Evolutionary conservation across 2,329 filamentous ascomycete species (phyloP).

Genomic region (Colletotrichum destructivum): DNA sequence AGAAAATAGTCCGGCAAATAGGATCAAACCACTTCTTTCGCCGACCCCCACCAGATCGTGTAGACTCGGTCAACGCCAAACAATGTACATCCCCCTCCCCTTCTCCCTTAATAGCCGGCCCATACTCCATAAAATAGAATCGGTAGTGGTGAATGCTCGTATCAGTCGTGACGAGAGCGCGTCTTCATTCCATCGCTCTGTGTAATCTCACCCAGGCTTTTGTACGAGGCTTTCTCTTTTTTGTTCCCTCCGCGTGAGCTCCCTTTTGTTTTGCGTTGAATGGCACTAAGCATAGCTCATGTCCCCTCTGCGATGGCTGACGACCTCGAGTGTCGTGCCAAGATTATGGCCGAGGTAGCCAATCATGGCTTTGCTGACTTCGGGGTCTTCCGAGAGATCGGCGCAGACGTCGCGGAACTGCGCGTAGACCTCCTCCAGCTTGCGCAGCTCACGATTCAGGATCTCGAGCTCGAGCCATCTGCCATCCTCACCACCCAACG

Average conservation of each 20-base stretch:
- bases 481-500: conserved; percentile 62
- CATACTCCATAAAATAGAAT: neutral
- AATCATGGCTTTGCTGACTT: conserved; percentile 62
- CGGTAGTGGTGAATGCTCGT: conserved; percentile 32
- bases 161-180: conserved; percentile 33
- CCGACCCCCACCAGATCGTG: neutral
- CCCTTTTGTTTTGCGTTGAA: neutral
- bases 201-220: neutral
- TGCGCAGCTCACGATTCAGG: conserved; percentile 62
- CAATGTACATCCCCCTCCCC: neutral
- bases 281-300: conserved; percentile 47
- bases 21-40: conserved; percentile 1
- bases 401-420: conserved; percentile 60
- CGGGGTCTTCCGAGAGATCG: conserved; percentile 57
- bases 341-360: conserved; percentile 61
- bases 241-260: neutral
- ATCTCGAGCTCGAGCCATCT: conserved; percentile 65
- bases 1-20: neutral
- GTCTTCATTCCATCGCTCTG: neutral
- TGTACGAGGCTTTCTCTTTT: neutral
- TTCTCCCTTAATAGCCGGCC: neutral
- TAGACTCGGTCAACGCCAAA: neutral
- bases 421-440: conserved; percentile 62
- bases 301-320: conserved; percentile 55
- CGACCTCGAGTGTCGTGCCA: conserved; percentile 59